phyloP scores from a whole-genome alignment of 2,329 filamentous ascomycete species.

The Arthrobotrys musiformis region DNA sequence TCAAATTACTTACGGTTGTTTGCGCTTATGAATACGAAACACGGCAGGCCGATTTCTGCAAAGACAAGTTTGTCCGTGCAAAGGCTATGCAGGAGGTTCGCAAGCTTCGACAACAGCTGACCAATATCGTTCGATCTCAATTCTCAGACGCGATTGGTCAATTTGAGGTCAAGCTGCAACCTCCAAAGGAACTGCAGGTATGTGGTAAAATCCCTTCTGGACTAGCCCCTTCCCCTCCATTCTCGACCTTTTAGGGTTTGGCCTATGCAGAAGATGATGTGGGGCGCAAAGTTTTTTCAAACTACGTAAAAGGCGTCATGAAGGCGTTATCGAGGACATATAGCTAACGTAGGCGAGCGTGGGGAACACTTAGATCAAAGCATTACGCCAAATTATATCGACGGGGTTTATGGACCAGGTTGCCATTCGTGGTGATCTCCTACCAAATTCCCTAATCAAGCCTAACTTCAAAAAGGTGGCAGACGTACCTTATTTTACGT shows the following conservation, averaged over 20 bases:
- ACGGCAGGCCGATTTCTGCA: constrained; percentile 77
- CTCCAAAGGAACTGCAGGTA: constrained; percentile 72
- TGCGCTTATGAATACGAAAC: constrained; percentile 82
- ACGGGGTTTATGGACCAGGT: constrained; percentile 95
- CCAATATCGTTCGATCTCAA: constrained; percentile 79
- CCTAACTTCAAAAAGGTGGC: constrained; percentile 65
- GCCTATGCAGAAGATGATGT: constrained; percentile 38
- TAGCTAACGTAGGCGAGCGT: constrained; percentile 37
- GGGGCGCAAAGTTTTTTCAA: constrained; percentile 3
- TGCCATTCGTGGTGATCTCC: constrained; percentile 88
- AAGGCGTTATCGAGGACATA: constrained; percentile 8
- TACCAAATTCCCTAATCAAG: constrained; percentile 73
- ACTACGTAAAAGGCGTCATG: constrained; percentile 12
- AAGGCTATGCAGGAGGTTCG: constrained; percentile 88
- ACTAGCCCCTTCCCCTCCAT: background rate
- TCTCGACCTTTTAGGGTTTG: background rate
- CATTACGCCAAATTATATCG: constrained; percentile 89
- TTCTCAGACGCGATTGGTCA: constrained; percentile 72
- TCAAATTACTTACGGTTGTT: constrained; percentile 89
- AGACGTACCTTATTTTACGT: constrained; percentile 88
- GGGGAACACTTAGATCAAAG: constrained; percentile 67
- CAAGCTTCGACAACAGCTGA: constrained; percentile 84
- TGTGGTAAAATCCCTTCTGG: constrained; percentile 11
- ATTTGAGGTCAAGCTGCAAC: constrained; percentile 69
- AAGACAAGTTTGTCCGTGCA: constrained; percentile 82